Evolutionary conservation across 441 rosid species (phyloP).

Genomic region (Aleurites moluccanus): DNA sequence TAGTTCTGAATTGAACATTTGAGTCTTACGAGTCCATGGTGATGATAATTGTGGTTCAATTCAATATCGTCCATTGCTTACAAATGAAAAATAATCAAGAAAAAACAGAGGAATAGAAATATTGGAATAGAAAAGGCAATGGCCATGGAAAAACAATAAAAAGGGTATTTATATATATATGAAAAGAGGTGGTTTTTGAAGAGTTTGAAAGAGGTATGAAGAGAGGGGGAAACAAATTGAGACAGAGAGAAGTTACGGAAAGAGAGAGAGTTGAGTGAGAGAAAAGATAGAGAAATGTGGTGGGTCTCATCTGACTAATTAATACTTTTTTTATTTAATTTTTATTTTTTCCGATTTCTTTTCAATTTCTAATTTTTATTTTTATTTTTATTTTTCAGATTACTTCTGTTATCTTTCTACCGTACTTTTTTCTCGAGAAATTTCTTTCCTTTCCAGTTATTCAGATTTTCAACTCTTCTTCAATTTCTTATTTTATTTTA

Average conservation of each 20-base stretch:
- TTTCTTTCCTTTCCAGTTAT: not conserved
- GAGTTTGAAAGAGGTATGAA: too few relatives aligned
- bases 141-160: conserved; percentile 8
- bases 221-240: conserved; percentile 33
- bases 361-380: not conserved
- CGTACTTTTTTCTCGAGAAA: not conserved
- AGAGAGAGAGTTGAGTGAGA: conserved; percentile 10
- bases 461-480: not conserved
- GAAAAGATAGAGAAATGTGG: not conserved
- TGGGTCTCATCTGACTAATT: conserved; percentile 16
- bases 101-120: not conserved
- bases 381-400: too few relatives aligned
- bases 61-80: conserved; percentile 17
- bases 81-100: not conserved
- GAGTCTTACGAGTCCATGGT: conserved; percentile 31
- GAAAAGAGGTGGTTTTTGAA: conserved; percentile 29
- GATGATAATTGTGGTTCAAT: not conserved
- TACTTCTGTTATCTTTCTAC: not conserved
- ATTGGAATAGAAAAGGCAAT: not conserved
- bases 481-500: not conserved
- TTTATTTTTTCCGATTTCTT: not conserved
- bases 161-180: not conserved
- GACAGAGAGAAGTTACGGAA: not conserved
- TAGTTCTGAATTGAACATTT: conserved; percentile 60
- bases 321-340: not conserved